phyloP scores from a whole-genome alignment of 306 rosid species.

The Gastrolobium villosum region DNA sequence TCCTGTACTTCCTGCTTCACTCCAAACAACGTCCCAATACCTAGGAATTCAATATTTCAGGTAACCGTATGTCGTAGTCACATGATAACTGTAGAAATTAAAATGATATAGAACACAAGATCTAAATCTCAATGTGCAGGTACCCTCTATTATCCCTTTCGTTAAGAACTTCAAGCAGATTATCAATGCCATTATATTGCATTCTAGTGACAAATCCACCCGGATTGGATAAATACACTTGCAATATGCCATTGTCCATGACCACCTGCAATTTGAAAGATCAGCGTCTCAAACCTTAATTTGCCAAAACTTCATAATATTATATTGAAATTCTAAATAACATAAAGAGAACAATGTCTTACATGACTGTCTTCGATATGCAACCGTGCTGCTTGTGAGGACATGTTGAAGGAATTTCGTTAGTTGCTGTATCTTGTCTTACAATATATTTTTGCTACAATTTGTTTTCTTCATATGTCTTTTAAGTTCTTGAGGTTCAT shows the following conservation, averaged over 20 bases:
- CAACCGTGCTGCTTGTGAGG: constrained; percentile 62
- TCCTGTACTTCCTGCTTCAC: constrained; percentile 75
- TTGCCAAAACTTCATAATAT: constrained; percentile 13
- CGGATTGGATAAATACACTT: constrained; percentile 79
- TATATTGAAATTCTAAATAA: background rate
- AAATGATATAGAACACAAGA: background rate
- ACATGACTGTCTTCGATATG: constrained; percentile 58
- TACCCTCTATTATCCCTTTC: constrained; percentile 71
- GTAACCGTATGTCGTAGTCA: background rate
- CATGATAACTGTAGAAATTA: constrained; percentile 8
- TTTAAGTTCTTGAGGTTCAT: constrained; percentile 33
- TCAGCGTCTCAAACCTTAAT: background rate
- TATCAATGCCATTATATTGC: constrained; percentile 71
- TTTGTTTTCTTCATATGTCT: constrained; percentile 21
- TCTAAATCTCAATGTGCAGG: background rate
- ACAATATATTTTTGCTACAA: background rate
- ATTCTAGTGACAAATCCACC: constrained; percentile 79
- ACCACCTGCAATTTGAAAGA: constrained; percentile 59
- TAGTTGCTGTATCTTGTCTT: background rate
- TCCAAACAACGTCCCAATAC: constrained; percentile 98
- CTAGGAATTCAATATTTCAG: constrained; percentile 53
- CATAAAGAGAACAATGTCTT: constrained; percentile 36
- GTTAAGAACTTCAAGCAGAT: constrained; percentile 70
- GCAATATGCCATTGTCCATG: constrained; percentile 80
- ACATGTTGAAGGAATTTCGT: constrained; percentile 52